phyloP scores from a whole-genome alignment of 108 stramenopile species.

The Nitzschia sp. region DNA sequence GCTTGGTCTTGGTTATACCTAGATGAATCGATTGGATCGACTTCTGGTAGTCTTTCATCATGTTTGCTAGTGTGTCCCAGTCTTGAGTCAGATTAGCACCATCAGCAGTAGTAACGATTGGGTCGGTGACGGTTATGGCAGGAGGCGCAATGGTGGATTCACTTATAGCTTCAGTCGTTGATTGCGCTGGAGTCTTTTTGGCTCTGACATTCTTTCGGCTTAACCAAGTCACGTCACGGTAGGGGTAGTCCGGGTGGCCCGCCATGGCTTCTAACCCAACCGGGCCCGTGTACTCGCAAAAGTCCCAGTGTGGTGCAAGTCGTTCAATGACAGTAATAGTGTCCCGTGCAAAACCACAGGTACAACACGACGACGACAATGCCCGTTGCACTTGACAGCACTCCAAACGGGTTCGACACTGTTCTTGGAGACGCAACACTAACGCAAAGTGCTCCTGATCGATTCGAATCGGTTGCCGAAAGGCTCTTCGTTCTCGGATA shows the following conservation, averaged over 20 bases:
- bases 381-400: neutral
- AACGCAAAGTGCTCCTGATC: slow-evolving; percentile 31
- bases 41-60: neutral
- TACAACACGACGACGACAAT: slow-evolving; percentile 1
- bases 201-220: neutral
- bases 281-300: slow-evolving; percentile 51
- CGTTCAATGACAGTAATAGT: slow-evolving; percentile 24
- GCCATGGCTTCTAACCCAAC: slow-evolving; percentile 44
- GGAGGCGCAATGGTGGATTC: neutral
- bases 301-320: slow-evolving; percentile 20
- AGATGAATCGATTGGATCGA: slow-evolving; percentile 4
- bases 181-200: neutral
- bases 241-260: slow-evolving; percentile 35
- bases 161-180: neutral
- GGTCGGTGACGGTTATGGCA: neutral
- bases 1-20: neutral
- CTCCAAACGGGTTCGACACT: slow-evolving; percentile 4
- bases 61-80: no score
- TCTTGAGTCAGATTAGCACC: no score
- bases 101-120: neutral
- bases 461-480: slow-evolving; percentile 41
- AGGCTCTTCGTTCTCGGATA: slow-evolving; percentile 22
- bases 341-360: slow-evolving; percentile 34
- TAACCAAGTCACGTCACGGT: neutral
- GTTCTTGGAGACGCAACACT: slow-evolving; percentile 17